Conservation (phyloP, 106 monocot genomes). For the Phalaenopsis aphrodite region DNA sequence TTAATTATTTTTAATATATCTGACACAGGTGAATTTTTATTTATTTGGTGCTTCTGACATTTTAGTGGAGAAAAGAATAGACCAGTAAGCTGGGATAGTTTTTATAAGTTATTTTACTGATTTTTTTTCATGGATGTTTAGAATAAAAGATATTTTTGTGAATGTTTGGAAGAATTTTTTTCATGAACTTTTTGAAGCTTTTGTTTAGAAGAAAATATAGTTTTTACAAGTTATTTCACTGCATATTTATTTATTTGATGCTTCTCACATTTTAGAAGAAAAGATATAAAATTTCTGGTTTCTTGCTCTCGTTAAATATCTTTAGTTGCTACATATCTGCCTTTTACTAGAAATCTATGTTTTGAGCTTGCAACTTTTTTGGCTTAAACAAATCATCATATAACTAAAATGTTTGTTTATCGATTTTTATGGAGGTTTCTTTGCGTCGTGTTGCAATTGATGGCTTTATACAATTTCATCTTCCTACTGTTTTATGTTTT, state of each 20-base stretch:
- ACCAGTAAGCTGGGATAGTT: background rate
- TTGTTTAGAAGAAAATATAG: too few relatives aligned
- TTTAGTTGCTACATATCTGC: background rate
- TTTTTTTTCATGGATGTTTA: background rate
- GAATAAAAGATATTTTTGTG: too few relatives aligned
- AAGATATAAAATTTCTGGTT: too few relatives aligned
- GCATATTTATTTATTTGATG: too few relatives aligned
- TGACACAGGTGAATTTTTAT: background rate
- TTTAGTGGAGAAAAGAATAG: background rate
- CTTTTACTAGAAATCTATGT: background rate
- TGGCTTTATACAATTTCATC: background rate
- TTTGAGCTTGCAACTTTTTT: background rate
- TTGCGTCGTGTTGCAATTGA: background rate
- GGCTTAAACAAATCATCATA: background rate
- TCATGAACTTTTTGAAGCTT: too few relatives aligned
- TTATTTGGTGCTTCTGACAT: background rate
- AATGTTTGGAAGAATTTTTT: too few relatives aligned
- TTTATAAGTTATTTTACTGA: background rate
- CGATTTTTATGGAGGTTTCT: background rate
- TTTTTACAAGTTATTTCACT: too few relatives aligned
- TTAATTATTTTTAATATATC: background rate
- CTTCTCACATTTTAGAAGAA: too few relatives aligned
- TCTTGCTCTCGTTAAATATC: background rate
- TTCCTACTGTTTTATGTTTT: background rate
- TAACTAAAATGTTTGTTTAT: background rate